These are phyloP conservation scores for Rubia occidens DNA, from an alignment of 305 asterid genomes.

Conservation along the genomic window DNA sequence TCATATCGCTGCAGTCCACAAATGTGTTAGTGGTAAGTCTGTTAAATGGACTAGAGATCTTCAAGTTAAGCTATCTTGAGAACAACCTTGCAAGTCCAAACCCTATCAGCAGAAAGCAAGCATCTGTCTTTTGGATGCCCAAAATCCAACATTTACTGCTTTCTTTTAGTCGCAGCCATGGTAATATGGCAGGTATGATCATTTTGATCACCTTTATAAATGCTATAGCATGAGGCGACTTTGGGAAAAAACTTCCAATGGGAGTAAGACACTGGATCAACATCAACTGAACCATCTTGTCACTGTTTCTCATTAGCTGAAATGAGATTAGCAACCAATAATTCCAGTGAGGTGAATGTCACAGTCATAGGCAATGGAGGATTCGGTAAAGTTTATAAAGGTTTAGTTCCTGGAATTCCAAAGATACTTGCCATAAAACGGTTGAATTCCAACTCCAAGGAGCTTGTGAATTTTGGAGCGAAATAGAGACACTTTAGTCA, in stretches of 20 bases:
- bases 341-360: neutral
- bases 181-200: neutral
- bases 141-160: neutral
- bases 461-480: conserved; percentile 42
- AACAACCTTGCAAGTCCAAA: conserved; percentile 25
- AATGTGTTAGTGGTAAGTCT: conserved; percentile 17
- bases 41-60: conserved; percentile 32
- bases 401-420: conserved; percentile 12
- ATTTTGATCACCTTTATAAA: conserved; percentile 11
- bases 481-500: conserved; percentile 9
- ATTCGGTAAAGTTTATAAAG: conserved; percentile 23
- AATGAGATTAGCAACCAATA: conserved; percentile 23
- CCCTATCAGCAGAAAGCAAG: conserved; percentile 15
- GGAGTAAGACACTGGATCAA: neutral
- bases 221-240: conserved; percentile 29
- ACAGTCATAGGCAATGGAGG: neutral
- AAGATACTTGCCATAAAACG: conserved; percentile 46
- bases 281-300: neutral
- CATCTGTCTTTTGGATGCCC: neutral
- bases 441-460: conserved; percentile 32
- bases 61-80: conserved; percentile 37
- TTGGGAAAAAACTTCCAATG: conserved; percentile 25
- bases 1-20: conserved; percentile 5
- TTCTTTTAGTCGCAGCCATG: conserved; percentile 23
- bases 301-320: conserved; percentile 43